Conservation (phyloP, 228 moss, liverwort and hornwort genomes). For the Sphagnum fallax region DNA sequence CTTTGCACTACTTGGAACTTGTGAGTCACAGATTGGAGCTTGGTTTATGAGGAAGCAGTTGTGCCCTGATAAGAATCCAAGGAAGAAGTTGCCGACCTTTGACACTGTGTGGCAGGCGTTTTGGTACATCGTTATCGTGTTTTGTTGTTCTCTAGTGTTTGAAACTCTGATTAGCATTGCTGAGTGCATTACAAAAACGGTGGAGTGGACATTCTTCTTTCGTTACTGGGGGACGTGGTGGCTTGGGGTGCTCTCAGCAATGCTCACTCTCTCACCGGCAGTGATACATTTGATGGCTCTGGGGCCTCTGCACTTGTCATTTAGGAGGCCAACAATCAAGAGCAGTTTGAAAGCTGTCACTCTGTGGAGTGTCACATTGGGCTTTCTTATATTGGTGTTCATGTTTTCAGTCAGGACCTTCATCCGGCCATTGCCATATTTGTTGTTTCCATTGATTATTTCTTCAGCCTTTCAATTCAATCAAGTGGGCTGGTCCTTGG, state of each 20-base stretch:
- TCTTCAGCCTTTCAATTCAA: slow-evolving; percentile 60
- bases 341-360: slow-evolving; percentile 32
- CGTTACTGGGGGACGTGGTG: slow-evolving; percentile 49
- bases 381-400: slow-evolving; percentile 34
- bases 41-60: slow-evolving; percentile 31
- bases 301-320: slow-evolving; percentile 1
- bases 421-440: slow-evolving; percentile 54
- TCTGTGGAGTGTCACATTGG: slow-evolving; percentile 13
- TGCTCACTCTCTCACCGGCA: slow-evolving; percentile 42
- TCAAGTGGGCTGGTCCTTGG: slow-evolving; percentile 53
- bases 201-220: slow-evolving; percentile 33
- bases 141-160: slow-evolving; percentile 31
- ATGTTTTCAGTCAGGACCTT: slow-evolving; percentile 31
- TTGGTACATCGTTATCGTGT: slow-evolving; percentile 27
- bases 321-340: slow-evolving; percentile 12
- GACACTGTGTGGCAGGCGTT: slow-evolving; percentile 51
- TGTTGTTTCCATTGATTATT: slow-evolving; percentile 61
- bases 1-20: slow-evolving; percentile 20
- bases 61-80: slow-evolving; percentile 9
- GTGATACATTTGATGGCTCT: slow-evolving; percentile 36
- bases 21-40: slow-evolving; percentile 36
- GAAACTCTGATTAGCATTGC: slow-evolving; percentile 37
- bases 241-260: slow-evolving; percentile 46
- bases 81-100: slow-evolving; percentile 36
- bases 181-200: slow-evolving; percentile 35